phyloP scores from a whole-genome alignment of 2,329 filamentous ascomycete genomes.

The Claviceps purpurea region DNA sequence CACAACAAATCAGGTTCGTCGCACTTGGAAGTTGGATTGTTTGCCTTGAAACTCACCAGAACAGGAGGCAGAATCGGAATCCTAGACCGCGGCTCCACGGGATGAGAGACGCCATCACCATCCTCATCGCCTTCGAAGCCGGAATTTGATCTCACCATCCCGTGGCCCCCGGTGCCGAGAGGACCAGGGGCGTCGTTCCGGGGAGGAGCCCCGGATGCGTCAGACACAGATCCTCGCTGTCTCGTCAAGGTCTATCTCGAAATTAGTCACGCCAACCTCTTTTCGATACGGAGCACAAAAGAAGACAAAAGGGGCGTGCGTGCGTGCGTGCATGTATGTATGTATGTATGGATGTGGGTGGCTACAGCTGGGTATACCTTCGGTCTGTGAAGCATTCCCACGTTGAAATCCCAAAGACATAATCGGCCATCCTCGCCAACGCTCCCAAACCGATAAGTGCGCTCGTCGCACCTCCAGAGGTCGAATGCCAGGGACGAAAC shows the following conservation, averaged over 20 bases:
- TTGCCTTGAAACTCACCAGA: constrained; percentile 45
- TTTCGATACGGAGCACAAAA: not conserved
- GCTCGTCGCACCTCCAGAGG: constrained; percentile 90
- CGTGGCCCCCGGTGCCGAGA: constrained; percentile 30
- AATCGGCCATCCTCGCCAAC: constrained; percentile 88
- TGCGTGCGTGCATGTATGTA: not conserved
- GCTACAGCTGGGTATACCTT: constrained; percentile 28
- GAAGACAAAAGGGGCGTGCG: not conserved
- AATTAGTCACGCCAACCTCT: not conserved
- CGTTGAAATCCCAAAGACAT: constrained; percentile 92
- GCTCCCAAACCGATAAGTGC: constrained; percentile 89
- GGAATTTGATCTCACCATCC: constrained; percentile 52
- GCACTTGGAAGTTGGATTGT: not conserved
- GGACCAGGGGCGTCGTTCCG: constrained; percentile 51
- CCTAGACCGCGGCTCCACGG: constrained; percentile 70
- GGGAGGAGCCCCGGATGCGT: constrained; percentile 32
- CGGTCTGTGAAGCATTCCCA: constrained; percentile 88
- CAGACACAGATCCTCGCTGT: constrained; percentile 41
- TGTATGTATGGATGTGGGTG: not conserved
- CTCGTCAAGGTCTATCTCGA: constrained; percentile 11
- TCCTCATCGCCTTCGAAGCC: constrained; percentile 44
- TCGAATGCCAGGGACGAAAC: constrained; percentile 90
- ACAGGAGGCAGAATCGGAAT: constrained; percentile 85
- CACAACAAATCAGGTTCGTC: not conserved
- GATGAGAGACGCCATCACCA: constrained; percentile 53